Base-by-base conservation (phyloP, 495 filamentous ascomycete species). In the Letharia columbiana region DNA sequence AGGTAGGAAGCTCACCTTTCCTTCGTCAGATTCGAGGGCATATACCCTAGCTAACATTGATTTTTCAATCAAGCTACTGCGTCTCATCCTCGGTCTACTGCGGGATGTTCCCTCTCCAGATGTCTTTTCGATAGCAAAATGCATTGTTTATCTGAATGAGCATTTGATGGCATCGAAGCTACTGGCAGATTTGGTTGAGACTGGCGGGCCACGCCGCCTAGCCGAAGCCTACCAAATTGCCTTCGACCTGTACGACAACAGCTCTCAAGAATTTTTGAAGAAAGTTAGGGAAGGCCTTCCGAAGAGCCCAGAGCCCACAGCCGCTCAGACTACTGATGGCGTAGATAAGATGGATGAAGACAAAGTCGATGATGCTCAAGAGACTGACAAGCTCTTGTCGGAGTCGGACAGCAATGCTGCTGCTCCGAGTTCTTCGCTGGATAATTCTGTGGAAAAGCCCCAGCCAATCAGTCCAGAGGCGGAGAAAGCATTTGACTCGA, bases 61-160 rank as follows among this genome's bases (percentile, higher is more conserved):
- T 2, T 33, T 20, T 37, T 20, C 33, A 37, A 37, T 11, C 78
- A 92, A 54, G 79, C 96, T 97, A 44, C 76, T 97, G 45, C 87
- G 88, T 71, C 82, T 97, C 42, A 91, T 96, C 47, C 85, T 97
- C 18, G 91, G 91, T 52, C 84, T 97, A 33, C 81, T 97, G 56
- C 92, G 89, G 73, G 89, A 96, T 60, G 91, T 94, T 42, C 88
- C 90, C 3, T 86, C 86, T 40, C 95, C 95, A 0, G 95, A 99
- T 73, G 98, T 95, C 73, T 99, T 99, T 74, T 90, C 94, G 3
- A 98, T 99, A 69, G 92, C 94, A 35, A 96, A 96, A 77, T 99
- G 95, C 71, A 93, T 96, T 47, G 94, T 99, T 61, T 96, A 98
- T 73, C 83, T 99, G 35, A 89, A 96, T 69, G 89, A 96, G 69